Conservation (phyloP, 2,329 filamentous ascomycete genomes). For the Microdochium paspali region DNA sequence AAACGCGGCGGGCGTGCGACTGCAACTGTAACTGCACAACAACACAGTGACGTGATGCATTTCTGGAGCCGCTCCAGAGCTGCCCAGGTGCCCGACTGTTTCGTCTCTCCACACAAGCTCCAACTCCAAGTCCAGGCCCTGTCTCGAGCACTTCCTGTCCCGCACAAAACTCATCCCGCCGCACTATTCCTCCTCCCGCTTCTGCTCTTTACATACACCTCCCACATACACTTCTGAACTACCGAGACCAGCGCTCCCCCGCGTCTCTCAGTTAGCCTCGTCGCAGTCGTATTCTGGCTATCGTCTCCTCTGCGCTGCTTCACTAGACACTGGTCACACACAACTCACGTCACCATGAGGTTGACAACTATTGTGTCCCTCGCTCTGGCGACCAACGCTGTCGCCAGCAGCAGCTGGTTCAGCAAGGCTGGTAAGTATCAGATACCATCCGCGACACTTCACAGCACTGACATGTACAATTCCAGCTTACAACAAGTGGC, state of each 20-base stretch:
- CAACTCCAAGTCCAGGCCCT: not conserved
- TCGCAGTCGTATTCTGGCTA: not conserved
- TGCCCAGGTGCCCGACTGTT: not conserved
- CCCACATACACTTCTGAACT: not conserved
- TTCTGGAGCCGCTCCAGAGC: not conserved
- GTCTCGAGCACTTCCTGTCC: not conserved
- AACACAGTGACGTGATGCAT: conserved; percentile 1
- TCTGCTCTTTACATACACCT: not conserved
- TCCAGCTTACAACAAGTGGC: conserved; percentile 96
- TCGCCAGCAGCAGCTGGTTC: conserved; percentile 74
- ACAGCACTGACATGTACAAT: conserved; percentile 15
- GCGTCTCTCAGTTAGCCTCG: not conserved
- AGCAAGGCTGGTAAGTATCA: conserved; percentile 64
- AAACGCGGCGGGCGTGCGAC: not conserved
- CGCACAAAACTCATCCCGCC: not conserved
- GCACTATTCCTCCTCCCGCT: not conserved
- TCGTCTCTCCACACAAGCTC: not conserved
- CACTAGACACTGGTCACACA: not conserved
- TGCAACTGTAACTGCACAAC: not conserved
- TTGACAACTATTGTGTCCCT: conserved; percentile 61
- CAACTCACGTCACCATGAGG: conserved; percentile 53
- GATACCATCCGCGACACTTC: conserved; percentile 1
- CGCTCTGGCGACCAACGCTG: conserved; percentile 61
- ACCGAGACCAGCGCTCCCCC: too few species aligned
- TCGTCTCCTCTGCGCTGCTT: not conserved